A percentile compares a stretch with the other conserved stretches of the same genome.
phyloP scores from a whole-genome alignment of 169 alveolate genomes.

The Plasmodium cynomolgi region DNA sequence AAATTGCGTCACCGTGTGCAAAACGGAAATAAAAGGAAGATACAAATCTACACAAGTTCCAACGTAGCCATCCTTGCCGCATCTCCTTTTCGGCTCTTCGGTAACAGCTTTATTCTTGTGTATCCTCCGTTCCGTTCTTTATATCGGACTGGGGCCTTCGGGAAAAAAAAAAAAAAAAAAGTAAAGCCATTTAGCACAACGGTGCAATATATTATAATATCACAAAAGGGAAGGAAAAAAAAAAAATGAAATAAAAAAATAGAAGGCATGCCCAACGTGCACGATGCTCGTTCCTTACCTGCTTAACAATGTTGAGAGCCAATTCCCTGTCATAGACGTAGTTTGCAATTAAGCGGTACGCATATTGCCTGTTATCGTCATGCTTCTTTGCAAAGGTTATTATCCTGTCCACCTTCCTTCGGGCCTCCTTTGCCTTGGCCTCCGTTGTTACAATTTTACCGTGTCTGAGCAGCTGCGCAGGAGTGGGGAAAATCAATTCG shows the following conservation, averaged over 20 bases:
- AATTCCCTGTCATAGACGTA: conserved; percentile 83
- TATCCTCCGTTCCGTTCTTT: conserved; percentile 86
- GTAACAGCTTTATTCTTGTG: conserved; percentile 80
- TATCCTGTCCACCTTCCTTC: conserved; percentile 83
- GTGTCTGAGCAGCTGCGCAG: conserved; percentile 78
- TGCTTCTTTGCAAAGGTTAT: conserved; percentile 83
- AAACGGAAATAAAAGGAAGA: conserved; percentile 10
- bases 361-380: conserved; percentile 74
- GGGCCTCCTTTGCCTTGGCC: conserved; percentile 85
- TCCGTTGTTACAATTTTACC: conserved; percentile 84
- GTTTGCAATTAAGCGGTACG: conserved; percentile 79
- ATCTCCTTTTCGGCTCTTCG: conserved; percentile 79
- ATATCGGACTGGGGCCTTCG: conserved; percentile 77
- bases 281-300: conserved; percentile 22
- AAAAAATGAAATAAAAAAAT: background rate
- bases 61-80: conserved; percentile 77
- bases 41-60: conserved; percentile 76
- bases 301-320: conserved; percentile 79
- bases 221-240: background rate
- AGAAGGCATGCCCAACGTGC: background rate
- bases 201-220: background rate
- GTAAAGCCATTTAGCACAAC: background rate
- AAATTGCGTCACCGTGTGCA: background rate
- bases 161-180: background rate
- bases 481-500: background rate